Evolutionary conservation across 2,329 filamentous ascomycete species (phyloP).

Genomic region (Fusarium virguliforme): DNA sequence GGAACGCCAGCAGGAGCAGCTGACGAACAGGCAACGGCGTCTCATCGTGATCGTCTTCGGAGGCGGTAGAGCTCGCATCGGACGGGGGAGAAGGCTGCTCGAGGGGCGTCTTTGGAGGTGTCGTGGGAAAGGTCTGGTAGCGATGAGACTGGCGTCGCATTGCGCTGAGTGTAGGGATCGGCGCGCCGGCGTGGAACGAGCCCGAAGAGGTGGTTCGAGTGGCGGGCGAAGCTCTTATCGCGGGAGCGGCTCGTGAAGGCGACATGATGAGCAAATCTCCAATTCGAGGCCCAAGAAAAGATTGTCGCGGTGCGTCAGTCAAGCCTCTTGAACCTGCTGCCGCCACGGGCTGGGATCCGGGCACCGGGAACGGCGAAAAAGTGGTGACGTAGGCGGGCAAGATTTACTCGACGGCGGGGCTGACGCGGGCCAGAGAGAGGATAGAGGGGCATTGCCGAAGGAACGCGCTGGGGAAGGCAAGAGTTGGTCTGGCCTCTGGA

Average conservation of each 20-base stretch:
- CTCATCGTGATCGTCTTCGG: slow-evolving; percentile 63
- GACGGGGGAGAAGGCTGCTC: slow-evolving; percentile 59
- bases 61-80: slow-evolving; percentile 49
- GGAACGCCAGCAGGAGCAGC: slow-evolving; percentile 86
- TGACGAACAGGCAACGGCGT: slow-evolving; percentile 88
- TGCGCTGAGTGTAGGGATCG: slow-evolving; percentile 60
- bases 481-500: background rate
- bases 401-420: slow-evolving; percentile 41
- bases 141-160: slow-evolving; percentile 66
- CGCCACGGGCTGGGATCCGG: slow-evolving; percentile 15
- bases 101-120: slow-evolving; percentile 78
- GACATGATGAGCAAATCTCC: slow-evolving; percentile 39
- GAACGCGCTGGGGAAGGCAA: background rate
- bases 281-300: slow-evolving; percentile 15
- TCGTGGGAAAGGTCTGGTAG: slow-evolving; percentile 87
- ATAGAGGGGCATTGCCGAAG: slow-evolving; percentile 31
- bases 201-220: slow-evolving; percentile 58
- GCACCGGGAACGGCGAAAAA: slow-evolving; percentile 17
- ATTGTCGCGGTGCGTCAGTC: slow-evolving; percentile 14
- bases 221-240: slow-evolving; percentile 27
- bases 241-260: slow-evolving; percentile 29
- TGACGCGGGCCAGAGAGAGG: slow-evolving; percentile 43
- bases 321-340: slow-evolving; percentile 13
- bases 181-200: slow-evolving; percentile 69
- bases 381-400: slow-evolving; percentile 41